These are phyloP conservation scores for Corallochytrium limacisporum DNA, from an alignment of 78 protist genomes.

Conservation along the genomic window DNA sequence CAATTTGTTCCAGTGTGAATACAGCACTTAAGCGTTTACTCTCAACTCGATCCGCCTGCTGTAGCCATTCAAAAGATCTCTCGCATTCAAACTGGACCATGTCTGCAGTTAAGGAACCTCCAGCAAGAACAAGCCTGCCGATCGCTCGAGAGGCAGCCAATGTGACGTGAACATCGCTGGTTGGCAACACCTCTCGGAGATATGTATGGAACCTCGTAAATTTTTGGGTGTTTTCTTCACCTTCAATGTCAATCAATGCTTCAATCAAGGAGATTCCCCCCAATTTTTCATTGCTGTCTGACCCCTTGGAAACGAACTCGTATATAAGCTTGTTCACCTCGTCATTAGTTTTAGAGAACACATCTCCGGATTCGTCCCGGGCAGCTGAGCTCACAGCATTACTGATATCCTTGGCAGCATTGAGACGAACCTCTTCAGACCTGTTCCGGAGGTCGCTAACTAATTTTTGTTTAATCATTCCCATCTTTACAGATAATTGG, in stretches of 20 bases:
- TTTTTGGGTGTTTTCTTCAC: slow-evolving; percentile 23
- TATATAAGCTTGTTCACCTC: not conserved
- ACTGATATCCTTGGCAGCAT: no score
- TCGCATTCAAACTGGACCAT: slow-evolving; percentile 42
- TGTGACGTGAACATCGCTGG: slow-evolving; percentile 1
- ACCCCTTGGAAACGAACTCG: not conserved
- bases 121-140: slow-evolving; percentile 23
- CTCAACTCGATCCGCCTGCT: slow-evolving; percentile 20
- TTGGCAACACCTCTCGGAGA: slow-evolving; percentile 17
- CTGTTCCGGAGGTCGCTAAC: no score
- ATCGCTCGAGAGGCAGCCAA: slow-evolving; percentile 12
- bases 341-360: no score
- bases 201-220: slow-evolving; percentile 28
- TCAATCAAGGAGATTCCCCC: slow-evolving; percentile 7
- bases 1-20: slow-evolving; percentile 22
- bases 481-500: no score
- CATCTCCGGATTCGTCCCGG: no score
- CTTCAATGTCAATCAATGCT: slow-evolving; percentile 31
- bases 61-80: slow-evolving; percentile 43
- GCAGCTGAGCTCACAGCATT: no score
- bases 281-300: not conserved
- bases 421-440: no score
- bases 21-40: slow-evolving; percentile 20
- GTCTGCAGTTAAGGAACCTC: slow-evolving; percentile 31
- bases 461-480: no score